Percentiles rank a stretch among this genome's conserved stretches.
Conservation (phyloP, 2,329 filamentous ascomycete genomes). For the Amylocarpus encephaloides region DNA sequence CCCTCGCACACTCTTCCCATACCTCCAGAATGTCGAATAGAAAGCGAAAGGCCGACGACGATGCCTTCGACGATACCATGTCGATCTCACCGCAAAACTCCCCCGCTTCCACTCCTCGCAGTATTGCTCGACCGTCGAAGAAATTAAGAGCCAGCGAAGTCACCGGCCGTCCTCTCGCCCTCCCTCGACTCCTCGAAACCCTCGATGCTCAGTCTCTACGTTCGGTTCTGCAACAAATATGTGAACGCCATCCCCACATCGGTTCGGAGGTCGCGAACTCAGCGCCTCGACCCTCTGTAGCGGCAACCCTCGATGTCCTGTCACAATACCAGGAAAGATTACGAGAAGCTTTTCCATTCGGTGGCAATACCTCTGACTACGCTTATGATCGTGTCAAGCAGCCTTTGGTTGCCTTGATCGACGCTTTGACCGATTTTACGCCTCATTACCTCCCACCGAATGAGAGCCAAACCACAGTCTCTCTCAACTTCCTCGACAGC, state of each 20-base stretch:
- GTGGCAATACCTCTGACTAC: conserved; percentile 84
- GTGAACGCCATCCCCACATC: conserved; percentile 81
- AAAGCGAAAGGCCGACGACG: conserved; percentile 85
- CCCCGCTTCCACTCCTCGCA: conserved; percentile 64
- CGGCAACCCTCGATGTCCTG: conserved; percentile 73
- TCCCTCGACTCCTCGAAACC: conserved; percentile 84
- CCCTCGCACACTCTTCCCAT: conserved; percentile 32
- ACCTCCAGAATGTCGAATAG: conserved; percentile 43
- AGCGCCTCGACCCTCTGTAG: conserved; percentile 80
- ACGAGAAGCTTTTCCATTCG: conserved; percentile 73
- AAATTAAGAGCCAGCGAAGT: conserved; percentile 60
- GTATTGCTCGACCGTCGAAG: conserved; percentile 61
- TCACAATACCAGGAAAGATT: conserved; percentile 74
- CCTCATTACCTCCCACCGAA: conserved; percentile 91
- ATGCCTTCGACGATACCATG: conserved; percentile 77
- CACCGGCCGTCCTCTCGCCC: conserved; percentile 56
- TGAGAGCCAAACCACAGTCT: conserved; percentile 76
- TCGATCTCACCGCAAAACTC: conserved; percentile 80
- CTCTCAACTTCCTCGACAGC: conserved; percentile 80
- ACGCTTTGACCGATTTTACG: conserved; percentile 89
- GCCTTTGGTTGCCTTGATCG: conserved; percentile 70
- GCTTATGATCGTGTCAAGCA: conserved; percentile 89
- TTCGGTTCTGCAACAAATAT: conserved; percentile 81
- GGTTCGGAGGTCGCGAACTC: conserved; percentile 75
- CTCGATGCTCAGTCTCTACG: conserved; percentile 80